Evolutionary conservation across 441 rosid genomes (phyloP).

Genomic region (Erodium moschatum): DNA sequence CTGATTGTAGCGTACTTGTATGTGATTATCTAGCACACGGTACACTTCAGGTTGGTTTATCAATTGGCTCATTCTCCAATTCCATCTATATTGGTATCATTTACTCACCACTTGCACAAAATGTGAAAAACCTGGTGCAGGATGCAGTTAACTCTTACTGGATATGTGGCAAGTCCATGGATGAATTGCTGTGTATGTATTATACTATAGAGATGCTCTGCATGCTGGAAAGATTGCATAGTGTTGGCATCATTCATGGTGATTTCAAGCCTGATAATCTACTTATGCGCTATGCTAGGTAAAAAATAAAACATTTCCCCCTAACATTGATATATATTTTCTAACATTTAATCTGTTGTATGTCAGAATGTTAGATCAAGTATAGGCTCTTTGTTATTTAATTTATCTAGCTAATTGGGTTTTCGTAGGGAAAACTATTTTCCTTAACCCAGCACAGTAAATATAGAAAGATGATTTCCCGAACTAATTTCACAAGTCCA

Average conservation of each 20-base stretch:
- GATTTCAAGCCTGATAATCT: slow-evolving; percentile 95
- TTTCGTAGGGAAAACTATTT: background rate
- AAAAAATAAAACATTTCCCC: slow-evolving; percentile 17
- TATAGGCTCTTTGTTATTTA: background rate
- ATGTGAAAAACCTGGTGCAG: slow-evolving; percentile 30
- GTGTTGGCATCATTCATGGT: slow-evolving; percentile 80
- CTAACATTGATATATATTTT: background rate
- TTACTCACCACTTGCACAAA: background rate
- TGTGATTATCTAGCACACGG: slow-evolving; percentile 76
- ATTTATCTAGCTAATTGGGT: background rate
- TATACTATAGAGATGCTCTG: slow-evolving; percentile 79
- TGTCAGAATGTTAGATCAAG: background rate
- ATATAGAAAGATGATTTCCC: too few relatives aligned
- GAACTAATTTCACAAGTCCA: too few relatives aligned
- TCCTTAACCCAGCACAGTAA: background rate
- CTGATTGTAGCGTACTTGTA: slow-evolving; percentile 80
- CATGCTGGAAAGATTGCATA: slow-evolving; percentile 77
- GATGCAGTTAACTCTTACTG: slow-evolving; percentile 78
- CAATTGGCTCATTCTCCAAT: background rate
- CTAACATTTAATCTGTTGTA: background rate
- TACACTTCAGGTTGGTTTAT: slow-evolving; percentile 57
- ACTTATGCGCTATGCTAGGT: slow-evolving; percentile 67
- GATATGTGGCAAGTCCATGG: slow-evolving; percentile 69
- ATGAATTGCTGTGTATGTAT: slow-evolving; percentile 75
- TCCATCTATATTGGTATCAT: background rate